These are phyloP conservation scores for Apiospora arundinis DNA, from an alignment of 2,329 filamentous ascomycete species.

Conservation along the genomic window DNA sequence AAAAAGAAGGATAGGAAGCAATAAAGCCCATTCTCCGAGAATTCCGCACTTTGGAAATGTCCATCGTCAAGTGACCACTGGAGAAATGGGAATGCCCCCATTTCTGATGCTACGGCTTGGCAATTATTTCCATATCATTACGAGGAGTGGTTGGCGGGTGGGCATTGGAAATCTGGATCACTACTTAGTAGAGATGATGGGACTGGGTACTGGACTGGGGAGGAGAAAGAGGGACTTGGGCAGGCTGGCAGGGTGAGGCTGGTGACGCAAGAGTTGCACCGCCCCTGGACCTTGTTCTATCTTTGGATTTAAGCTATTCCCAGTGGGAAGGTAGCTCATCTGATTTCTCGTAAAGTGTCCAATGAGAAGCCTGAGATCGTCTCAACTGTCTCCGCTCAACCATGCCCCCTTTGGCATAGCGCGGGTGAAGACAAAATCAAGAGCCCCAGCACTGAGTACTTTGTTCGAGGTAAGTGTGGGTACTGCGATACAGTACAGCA, in stretches of 20 bases:
- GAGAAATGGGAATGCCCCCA: background rate
- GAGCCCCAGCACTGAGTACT: background rate
- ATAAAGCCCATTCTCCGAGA: background rate
- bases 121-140: background rate
- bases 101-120: conserved; percentile 7
- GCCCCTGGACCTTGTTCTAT: conserved; percentile 22
- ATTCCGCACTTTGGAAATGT: background rate
- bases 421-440: background rate
- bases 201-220: background rate
- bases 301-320: conserved; percentile 27
- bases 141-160: background rate
- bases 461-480: background rate
- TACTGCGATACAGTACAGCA: background rate
- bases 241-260: background rate
- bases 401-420: background rate
- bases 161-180: background rate
- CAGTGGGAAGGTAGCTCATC: conserved; percentile 16
- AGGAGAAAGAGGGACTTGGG: background rate
- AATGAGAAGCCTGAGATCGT: background rate
- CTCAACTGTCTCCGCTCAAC: background rate
- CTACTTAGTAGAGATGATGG: background rate
- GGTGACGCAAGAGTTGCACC: conserved; percentile 16
- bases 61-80: background rate
- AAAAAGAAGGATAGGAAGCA: background rate
- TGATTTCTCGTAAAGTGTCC: conserved; percentile 19